Base-by-base conservation (phyloP, 2,329 filamentous ascomycete genomes). In the Pseudopithomyces chartarum region DNA sequence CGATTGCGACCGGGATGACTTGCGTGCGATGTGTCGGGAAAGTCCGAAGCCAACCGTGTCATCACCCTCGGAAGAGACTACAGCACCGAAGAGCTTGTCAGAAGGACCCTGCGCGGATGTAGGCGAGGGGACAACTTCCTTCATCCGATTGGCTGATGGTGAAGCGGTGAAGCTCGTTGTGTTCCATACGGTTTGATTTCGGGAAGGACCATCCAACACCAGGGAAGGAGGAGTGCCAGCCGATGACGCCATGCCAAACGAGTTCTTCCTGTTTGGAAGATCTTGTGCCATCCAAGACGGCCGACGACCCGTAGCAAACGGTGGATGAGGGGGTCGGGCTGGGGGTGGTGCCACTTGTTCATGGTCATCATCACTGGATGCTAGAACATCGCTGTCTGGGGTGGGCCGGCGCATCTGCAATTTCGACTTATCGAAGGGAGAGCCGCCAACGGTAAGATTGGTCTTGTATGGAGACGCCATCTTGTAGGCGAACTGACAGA, bases 1-100 rank as follows among this genome's bases (percentile, higher is more conserved):
- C 4, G 95, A 98, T 75, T 97, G 92, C 6, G 95, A 99, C 42
- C 95, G 88, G 67, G 96, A 95, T 1, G 91, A 92, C 76, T 98
- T 98, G 1, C 91, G 91, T 0, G 91, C 95, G 0, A 94, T 91
- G 17, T 68, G 61, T 34, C 74, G 73, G 52, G 64, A 70, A 5
- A 75, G 62, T 1, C 75, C 59, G 44, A 73, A 71, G 26, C 64
- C 64, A 39, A 75, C 71, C 6, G 80, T 71, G 8, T 81, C 76
- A 60, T 94, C 84, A 32, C 77, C 79, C 55, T 80, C 76, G 56
- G 71, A 68, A 3, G 71, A 59, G 56, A 69, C 62, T 6, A 57
- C 51, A 2, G 71, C 73, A 2, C 65, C 63, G 2, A 72, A 56
- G 3, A 65, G 42, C 33, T 56, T 66, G 17, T 73, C 69, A 40